Conservation (phyloP, 139 green algal species). For the Chlamydomonas incerta region DNA sequence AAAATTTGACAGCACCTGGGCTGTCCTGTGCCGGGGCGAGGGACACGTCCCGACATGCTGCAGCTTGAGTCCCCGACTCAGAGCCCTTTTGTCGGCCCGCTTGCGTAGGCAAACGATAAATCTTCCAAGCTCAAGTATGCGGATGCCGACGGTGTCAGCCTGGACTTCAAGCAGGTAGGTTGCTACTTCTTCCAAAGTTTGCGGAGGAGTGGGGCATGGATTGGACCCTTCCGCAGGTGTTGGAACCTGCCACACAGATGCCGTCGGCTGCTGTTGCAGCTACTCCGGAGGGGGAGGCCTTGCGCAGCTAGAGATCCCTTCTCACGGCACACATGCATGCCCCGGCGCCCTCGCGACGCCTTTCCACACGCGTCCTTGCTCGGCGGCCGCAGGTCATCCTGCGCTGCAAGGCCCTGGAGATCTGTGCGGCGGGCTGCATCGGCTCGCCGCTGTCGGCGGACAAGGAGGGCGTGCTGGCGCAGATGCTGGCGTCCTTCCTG, state of each 20-base stretch:
- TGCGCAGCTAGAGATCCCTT: too few relatives aligned
- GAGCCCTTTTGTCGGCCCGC: neutral
- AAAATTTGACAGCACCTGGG: too few relatives aligned
- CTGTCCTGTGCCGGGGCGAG: too few relatives aligned
- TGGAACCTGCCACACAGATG: too few relatives aligned
- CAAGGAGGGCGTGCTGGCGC: slow-evolving; percentile 32
- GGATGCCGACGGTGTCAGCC: slow-evolving; percentile 35
- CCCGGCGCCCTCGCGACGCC: too few relatives aligned
- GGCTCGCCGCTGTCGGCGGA: slow-evolving; percentile 22
- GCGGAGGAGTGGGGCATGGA: too few relatives aligned
- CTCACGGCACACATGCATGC: too few relatives aligned
- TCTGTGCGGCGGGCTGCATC: slow-evolving; percentile 52
- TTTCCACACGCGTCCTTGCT: too few relatives aligned
- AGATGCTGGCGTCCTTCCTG: slow-evolving; percentile 46
- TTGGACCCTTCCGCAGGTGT: too few relatives aligned
- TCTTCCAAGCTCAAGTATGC: slow-evolving; percentile 49
- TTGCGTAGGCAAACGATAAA: slow-evolving; percentile 44
- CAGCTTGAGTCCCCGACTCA: neutral
- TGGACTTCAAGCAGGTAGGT: slow-evolving; percentile 57
- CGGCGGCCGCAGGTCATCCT: slow-evolving; percentile 54
- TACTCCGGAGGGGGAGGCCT: neutral
- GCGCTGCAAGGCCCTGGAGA: slow-evolving; percentile 62
- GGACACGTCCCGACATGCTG: neutral
- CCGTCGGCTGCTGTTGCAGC: neutral
- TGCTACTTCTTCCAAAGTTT: neutral